Evolutionary conservation across 139 green algal genomes (phyloP).

Genomic region (Chlorella sp.): DNA sequence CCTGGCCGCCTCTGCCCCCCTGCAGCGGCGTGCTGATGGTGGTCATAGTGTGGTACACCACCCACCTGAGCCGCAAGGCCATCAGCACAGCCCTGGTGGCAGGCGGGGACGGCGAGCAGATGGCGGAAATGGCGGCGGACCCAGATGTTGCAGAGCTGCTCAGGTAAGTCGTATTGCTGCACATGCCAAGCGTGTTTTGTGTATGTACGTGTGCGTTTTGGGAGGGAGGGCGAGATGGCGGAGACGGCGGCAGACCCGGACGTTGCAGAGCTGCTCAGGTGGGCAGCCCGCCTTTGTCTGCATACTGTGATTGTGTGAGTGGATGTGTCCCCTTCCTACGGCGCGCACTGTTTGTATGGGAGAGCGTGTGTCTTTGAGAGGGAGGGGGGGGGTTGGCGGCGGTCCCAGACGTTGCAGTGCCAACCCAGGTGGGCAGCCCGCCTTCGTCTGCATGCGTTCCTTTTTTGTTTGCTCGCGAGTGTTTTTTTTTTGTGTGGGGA

Average conservation of each 20-base stretch:
- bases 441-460: no score
- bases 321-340: no score
- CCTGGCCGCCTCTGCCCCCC: not conserved
- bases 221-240: not conserved
- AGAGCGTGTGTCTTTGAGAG: not conserved
- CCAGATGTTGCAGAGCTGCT: slow-evolving; percentile 43
- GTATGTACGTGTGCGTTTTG: not conserved
- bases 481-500: no score
- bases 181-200: not conserved
- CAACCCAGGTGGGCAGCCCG: no score
- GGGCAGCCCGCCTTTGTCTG: no score
- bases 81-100: slow-evolving; percentile 33
- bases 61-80: slow-evolving; percentile 49
- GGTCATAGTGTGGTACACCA: slow-evolving; percentile 60
- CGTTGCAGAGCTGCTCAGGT: slow-evolving; percentile 33
- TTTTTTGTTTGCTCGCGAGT: no score
- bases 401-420: no score
- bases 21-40: slow-evolving; percentile 46
- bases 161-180: not conserved
- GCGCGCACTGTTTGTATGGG: no score
- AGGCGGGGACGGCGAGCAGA: slow-evolving; percentile 29
- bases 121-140: slow-evolving; percentile 38
- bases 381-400: no score
- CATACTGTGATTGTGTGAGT: no score
- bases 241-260: not conserved